Conservation (phyloP, 495 filamentous ascomycete genomes). For the Aspergillus nidulans region DNA sequence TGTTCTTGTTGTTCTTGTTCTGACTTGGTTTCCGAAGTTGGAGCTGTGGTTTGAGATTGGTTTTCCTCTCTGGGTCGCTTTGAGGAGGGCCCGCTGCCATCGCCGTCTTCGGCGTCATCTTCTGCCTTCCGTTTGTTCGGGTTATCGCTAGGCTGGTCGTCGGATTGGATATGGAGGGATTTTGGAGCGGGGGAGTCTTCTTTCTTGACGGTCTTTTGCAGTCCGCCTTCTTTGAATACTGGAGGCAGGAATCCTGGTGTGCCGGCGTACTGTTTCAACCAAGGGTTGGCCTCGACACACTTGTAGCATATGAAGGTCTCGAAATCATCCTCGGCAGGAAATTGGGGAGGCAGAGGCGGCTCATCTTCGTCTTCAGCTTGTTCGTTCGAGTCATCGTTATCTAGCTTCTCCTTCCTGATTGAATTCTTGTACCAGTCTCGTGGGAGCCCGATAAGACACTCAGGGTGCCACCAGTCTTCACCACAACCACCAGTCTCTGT, state of each 20-base stretch:
- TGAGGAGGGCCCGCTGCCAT: constrained; percentile 26
- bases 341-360: constrained; percentile 68
- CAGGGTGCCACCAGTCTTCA: constrained; percentile 99
- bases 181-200: constrained; percentile 5
- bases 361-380: constrained; percentile 45
- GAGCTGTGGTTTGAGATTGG: constrained; percentile 21
- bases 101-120: constrained; percentile 49
- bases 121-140: constrained; percentile 76
- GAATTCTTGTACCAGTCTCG: constrained; percentile 42
- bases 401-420: constrained; percentile 29
- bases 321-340: constrained; percentile 84
- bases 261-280: constrained; percentile 90
- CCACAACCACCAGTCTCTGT: constrained; percentile 82
- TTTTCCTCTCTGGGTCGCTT: constrained; percentile 56
- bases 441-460: constrained; percentile 80
- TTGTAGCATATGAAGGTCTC: constrained; percentile 90
- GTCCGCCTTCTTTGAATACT: constrained; percentile 44
- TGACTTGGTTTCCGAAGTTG: constrained; percentile 16
- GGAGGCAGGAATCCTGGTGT: constrained; percentile 74
- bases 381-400: constrained; percentile 9
- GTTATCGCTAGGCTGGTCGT: constrained; percentile 16
- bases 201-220: constrained; percentile 12
- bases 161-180: constrained; percentile 2
- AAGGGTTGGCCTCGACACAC: constrained; percentile 82
- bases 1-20: constrained; percentile 14